These are phyloP conservation scores for Parascedosporium putredinis DNA, from an alignment of 2,329 filamentous ascomycete genomes.

Conservation along the genomic window DNA sequence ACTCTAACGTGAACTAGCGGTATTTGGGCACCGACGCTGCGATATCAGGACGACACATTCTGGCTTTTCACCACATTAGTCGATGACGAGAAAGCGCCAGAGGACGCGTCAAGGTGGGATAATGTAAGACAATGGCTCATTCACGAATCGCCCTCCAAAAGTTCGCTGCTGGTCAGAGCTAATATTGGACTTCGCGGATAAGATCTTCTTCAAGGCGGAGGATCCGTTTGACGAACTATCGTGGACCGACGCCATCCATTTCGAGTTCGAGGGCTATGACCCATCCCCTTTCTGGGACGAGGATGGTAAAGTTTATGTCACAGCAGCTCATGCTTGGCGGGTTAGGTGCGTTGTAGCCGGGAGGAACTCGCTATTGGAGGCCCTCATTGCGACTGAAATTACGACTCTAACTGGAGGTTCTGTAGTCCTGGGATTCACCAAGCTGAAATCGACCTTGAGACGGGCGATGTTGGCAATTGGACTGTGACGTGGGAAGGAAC, in stretches of 20 bases:
- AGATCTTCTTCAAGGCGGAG: slow-evolving; percentile 26
- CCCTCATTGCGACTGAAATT: neutral
- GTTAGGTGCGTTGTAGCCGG: neutral
- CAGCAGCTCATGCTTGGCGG: slow-evolving; percentile 21
- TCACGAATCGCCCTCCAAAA: neutral
- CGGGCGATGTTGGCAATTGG: slow-evolving; percentile 21
- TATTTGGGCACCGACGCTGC: slow-evolving; percentile 37
- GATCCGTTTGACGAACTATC: slow-evolving; percentile 26
- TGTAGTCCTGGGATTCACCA: slow-evolving; percentile 14
- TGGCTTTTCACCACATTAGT: slow-evolving; percentile 33
- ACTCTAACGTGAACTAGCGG: slow-evolving; percentile 21
- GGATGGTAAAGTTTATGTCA: slow-evolving; percentile 22
- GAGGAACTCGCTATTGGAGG: no score
- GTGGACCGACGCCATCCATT: slow-evolving; percentile 26
- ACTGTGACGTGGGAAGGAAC: slow-evolving; percentile 33
- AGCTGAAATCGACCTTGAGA: slow-evolving; percentile 22
- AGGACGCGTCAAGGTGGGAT: slow-evolving; percentile 21
- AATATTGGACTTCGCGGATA: neutral
- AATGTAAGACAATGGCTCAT: slow-evolving; percentile 18
- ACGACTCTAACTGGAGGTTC: slow-evolving; percentile 7
- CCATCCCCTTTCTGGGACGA: slow-evolving; percentile 15
- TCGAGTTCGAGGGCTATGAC: slow-evolving; percentile 14
- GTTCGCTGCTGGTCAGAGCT: neutral
- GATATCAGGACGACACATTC: slow-evolving; percentile 31
- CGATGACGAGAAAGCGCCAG: slow-evolving; percentile 21